phyloP scores from a whole-genome alignment of 2,329 filamentous ascomycete species.

The Claviceps citrina region DNA sequence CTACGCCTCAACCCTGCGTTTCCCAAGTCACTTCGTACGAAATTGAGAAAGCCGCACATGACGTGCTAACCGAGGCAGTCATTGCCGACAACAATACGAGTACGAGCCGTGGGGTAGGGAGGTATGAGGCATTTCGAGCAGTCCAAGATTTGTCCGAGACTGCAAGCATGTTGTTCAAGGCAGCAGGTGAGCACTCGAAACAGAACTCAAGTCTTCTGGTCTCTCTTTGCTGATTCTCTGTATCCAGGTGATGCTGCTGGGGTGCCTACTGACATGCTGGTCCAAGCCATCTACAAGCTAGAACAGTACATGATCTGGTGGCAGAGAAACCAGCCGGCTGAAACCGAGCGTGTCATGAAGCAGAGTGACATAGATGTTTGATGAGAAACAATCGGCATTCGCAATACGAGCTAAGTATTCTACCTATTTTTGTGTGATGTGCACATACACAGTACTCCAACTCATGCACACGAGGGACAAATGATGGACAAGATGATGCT shows the following conservation, averaged over 20 bases:
- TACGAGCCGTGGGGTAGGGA: neutral
- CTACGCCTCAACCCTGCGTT: conserved; percentile 6
- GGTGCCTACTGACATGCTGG: conserved; percentile 18
- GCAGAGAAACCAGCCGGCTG: conserved; percentile 13
- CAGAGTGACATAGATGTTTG: neutral
- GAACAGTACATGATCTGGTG: conserved; percentile 21
- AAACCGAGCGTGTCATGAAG: neutral
- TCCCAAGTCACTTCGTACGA: conserved; percentile 14
- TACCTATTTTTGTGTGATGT: neutral
- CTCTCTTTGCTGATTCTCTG: neutral
- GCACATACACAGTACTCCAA: too few relatives aligned
- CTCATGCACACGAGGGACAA: neutral
- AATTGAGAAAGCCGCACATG: conserved; percentile 10
- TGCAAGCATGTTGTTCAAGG: conserved; percentile 19
- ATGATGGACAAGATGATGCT: neutral
- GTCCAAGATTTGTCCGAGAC: conserved; percentile 17
- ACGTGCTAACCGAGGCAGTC: conserved; percentile 11
- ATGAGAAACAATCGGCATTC: neutral
- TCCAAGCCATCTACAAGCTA: conserved; percentile 24
- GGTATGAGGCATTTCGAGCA: conserved; percentile 18
- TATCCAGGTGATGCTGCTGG: conserved; percentile 18
- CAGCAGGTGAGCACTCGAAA: conserved; percentile 15
- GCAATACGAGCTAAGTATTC: neutral
- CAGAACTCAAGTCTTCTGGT: neutral
- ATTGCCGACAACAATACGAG: neutral